phyloP scores from a whole-genome alignment of 2,329 filamentous ascomycete genomes.

The Trichoderma citrinoviride region DNA sequence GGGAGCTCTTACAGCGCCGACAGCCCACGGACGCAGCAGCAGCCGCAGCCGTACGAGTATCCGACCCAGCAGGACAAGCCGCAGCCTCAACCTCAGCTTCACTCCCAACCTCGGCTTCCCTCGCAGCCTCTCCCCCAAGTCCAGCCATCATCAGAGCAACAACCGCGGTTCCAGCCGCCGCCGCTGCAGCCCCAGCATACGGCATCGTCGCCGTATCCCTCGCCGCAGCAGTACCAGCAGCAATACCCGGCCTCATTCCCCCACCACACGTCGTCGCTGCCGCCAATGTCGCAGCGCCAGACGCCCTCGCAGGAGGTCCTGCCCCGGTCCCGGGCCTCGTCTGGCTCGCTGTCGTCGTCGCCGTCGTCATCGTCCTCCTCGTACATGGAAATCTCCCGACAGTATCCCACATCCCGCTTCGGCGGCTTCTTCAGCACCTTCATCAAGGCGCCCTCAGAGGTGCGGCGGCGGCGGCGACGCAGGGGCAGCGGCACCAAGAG shows the following conservation, averaged over 20 bases:
- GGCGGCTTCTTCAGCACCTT: constrained; percentile 61
- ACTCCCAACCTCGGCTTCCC: constrained; percentile 22
- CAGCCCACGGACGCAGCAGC: constrained; percentile 18
- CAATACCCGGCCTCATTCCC: constrained; percentile 20
- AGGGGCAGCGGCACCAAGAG: constrained; percentile 45
- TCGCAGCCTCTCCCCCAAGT: neutral
- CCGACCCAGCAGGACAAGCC: constrained; percentile 23
- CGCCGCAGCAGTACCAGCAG: constrained; percentile 23
- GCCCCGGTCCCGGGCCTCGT: constrained; percentile 31
- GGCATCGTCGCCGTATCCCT: constrained; percentile 19
- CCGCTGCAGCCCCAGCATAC: constrained; percentile 15
- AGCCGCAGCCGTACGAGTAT: constrained; percentile 8
- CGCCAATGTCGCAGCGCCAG: constrained; percentile 9
- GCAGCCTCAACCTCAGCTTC: constrained; percentile 10
- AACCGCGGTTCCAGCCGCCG: neutral
- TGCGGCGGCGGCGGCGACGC: constrained; percentile 41
- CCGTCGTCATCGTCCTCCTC: constrained; percentile 55
- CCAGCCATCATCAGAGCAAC: neutral
- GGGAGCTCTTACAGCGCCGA: constrained; percentile 14
- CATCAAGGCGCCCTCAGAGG: constrained; percentile 60
- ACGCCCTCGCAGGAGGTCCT: constrained; percentile 7
- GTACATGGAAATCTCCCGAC: constrained; percentile 63
- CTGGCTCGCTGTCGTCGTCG: constrained; percentile 42
- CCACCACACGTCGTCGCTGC: neutral
- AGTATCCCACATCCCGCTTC: constrained; percentile 45